phyloP scores from a whole-genome alignment of 2,329 filamentous ascomycete species.

The Penicillium sp. region DNA sequence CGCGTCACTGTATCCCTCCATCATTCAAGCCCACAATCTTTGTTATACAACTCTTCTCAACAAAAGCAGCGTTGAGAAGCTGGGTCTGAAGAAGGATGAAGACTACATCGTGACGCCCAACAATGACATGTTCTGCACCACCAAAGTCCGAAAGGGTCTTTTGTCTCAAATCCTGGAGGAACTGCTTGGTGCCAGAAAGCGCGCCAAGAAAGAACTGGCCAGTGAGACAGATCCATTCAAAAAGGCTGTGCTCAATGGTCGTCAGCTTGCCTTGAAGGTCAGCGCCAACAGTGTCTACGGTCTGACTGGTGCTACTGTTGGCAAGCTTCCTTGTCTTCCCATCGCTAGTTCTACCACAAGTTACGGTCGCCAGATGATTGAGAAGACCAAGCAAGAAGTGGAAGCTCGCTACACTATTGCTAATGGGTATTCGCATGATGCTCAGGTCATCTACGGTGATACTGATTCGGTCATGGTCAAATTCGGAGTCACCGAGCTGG shows the following conservation, averaged over 20 bases:
- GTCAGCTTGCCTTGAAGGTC: conserved; percentile 91
- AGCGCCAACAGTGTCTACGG: conserved; percentile 98
- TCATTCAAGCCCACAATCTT: conserved; percentile 97
- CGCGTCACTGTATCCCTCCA: conserved; percentile 95
- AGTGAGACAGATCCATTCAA: conserved; percentile 93
- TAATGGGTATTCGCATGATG: conserved; percentile 92
- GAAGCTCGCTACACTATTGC: conserved; percentile 84
- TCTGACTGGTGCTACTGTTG: conserved; percentile 90
- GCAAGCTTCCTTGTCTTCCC: conserved; percentile 88
- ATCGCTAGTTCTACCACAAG: conserved; percentile 97
- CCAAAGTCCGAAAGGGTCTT: conserved; percentile 84
- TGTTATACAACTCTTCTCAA: conserved; percentile 94
- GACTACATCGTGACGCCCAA: conserved; percentile 97
- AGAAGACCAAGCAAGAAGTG: conserved; percentile 94
- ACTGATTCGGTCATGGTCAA: conserved; percentile 99
- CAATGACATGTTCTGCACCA: conserved; percentile 86
- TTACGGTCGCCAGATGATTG: conserved; percentile 98
- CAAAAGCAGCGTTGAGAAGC: conserved; percentile 70
- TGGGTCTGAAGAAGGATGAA: conserved; percentile 76
- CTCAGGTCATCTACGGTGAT: conserved; percentile 96
- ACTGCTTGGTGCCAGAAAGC: conserved; percentile 84
- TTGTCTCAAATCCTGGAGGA: conserved; percentile 95
- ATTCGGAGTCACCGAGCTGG: conserved; percentile 83
- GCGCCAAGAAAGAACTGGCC: conserved; percentile 85
- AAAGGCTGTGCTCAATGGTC: conserved; percentile 95